Conservation (phyloP, 2,329 filamentous ascomycete species). For the Cercospora sp. region DNA sequence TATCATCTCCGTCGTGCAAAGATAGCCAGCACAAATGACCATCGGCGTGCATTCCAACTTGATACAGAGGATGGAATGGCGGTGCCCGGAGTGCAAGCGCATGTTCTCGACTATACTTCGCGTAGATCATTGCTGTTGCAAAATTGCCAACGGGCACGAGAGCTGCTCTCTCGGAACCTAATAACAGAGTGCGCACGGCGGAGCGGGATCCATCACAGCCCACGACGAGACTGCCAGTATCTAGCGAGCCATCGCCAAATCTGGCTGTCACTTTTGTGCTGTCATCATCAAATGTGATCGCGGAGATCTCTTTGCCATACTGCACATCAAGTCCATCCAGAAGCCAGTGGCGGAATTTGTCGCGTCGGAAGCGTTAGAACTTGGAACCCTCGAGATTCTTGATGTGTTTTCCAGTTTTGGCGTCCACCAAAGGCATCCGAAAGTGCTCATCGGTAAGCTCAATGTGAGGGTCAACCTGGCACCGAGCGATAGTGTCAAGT, state of each 20-base stretch:
- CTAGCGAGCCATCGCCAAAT: slow-evolving; percentile 23
- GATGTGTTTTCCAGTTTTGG: slow-evolving; percentile 12
- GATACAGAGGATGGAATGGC: slow-evolving; percentile 14
- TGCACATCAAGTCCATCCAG: slow-evolving; percentile 18
- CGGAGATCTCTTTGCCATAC: slow-evolving; percentile 20
- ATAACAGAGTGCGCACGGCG: slow-evolving; percentile 23
- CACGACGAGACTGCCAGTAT: slow-evolving; percentile 26
- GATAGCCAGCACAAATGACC: slow-evolving; percentile 12
- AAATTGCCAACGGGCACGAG: slow-evolving; percentile 16
- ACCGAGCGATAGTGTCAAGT: not conserved
- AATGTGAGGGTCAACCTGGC: slow-evolving; percentile 15
- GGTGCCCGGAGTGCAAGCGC: slow-evolving; percentile 15
- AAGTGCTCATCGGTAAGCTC: not conserved
- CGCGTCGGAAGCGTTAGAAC: slow-evolving; percentile 17
- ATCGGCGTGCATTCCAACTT: slow-evolving; percentile 21
- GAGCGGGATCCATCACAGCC: slow-evolving; percentile 31
- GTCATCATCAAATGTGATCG: slow-evolving; percentile 12
- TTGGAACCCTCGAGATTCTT: slow-evolving; percentile 8
- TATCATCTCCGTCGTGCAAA: slow-evolving; percentile 16
- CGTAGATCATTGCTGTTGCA: slow-evolving; percentile 23
- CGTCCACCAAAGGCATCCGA: slow-evolving; percentile 15
- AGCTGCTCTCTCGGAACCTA: slow-evolving; percentile 12
- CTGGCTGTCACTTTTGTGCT: slow-evolving; percentile 20
- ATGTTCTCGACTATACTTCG: slow-evolving; percentile 20
- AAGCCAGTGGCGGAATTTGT: slow-evolving; percentile 20